Evolutionary conservation across 371 early-diverging fungal species (phyloP), one percentile per base, ranked within the genome.

Genomic region (Mortierella sp.): DNA sequence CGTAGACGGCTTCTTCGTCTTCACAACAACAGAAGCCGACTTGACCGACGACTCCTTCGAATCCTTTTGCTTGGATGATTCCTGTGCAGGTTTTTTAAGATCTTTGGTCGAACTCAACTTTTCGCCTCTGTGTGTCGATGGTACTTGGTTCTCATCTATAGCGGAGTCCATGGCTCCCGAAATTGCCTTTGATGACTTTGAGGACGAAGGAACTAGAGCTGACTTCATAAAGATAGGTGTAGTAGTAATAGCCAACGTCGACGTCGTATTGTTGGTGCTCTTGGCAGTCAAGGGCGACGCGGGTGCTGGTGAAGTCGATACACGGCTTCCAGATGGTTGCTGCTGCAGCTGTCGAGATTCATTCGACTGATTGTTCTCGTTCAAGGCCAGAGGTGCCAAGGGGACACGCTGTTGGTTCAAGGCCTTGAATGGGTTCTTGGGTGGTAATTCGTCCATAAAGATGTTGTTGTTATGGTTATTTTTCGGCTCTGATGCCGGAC

Each of bases 401-500:
- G 60, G 72, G 0, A 41, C 14, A 9, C 72, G 66, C 52, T 34
- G 37, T 14, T 61, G 60, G 37, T n/a, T 47, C 5, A 47, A 26
- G 37, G 34, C 24, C 46, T 57, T 60, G 51, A 53, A 50, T 49
- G 70, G 70, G 27, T 42, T 60, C 31, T 37, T 31, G 11, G 48
- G 28, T 27, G 52, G 34, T 15, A 39, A 9, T 9, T 57, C 62
- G 32, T 54, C 53, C 39, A 48, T 30, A 42, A 66, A 62, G 46
- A 72, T 57, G 30, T 60, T n/a, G n/a, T n/a, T n/a, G n/a, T n/a
- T n/a, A n/a, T n/a, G n/a, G n/a, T n/a, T n/a, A n/a, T n/a, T n/a
- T n/a, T n/a, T 59, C 30, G 41, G 41, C 15, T 68, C 64, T 6
- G 63, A 58, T 50, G 41, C 47, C 17, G 75, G 60, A 43, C 60